These are phyloP conservation scores for Mycena filopes DNA, from an alignment of 768 basidiomycete genomes.

Conservation along the genomic window DNA sequence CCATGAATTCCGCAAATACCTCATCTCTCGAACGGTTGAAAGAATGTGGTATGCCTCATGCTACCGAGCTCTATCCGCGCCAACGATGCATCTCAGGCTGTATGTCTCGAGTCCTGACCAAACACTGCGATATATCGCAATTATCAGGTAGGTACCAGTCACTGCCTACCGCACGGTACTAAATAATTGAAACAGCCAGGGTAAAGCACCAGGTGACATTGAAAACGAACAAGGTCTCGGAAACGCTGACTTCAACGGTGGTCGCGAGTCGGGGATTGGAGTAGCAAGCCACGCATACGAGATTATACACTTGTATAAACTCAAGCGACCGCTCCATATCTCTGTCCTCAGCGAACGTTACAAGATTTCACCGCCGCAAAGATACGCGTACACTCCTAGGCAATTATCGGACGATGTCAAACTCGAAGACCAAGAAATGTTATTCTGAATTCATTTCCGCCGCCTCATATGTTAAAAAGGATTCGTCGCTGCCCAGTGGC, in stretches of 20 bases:
- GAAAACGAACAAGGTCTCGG: slow-evolving; percentile 18
- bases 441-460: slow-evolving; percentile 29
- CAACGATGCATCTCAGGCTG: slow-evolving; percentile 8
- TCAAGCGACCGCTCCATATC: slow-evolving; percentile 6
- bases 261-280: neutral
- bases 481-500: too few species aligned
- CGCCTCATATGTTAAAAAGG: too few species aligned
- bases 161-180: too few species aligned
- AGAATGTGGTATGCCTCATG: slow-evolving; percentile 29
- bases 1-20: slow-evolving; percentile 37
- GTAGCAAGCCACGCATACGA: slow-evolving; percentile 27
- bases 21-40: slow-evolving; percentile 27
- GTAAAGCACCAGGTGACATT: slow-evolving; percentile 29
- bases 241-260: slow-evolving; percentile 28
- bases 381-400: slow-evolving; percentile 22
- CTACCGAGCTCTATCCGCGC: neutral
- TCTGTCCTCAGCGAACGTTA: slow-evolving; percentile 5
- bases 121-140: slow-evolving; percentile 32
- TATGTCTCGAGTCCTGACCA: slow-evolving; percentile 34
- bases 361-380: slow-evolving; percentile 17
- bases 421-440: slow-evolving; percentile 19
- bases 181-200: slow-evolving; percentile 6
- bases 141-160: slow-evolving; percentile 21
- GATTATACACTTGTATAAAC: slow-evolving; percentile 25
- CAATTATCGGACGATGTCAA: slow-evolving; percentile 11